These are phyloP conservation scores for Kandelia obovata DNA, from an alignment of 345 rosid genomes.

Conservation along the genomic window DNA sequence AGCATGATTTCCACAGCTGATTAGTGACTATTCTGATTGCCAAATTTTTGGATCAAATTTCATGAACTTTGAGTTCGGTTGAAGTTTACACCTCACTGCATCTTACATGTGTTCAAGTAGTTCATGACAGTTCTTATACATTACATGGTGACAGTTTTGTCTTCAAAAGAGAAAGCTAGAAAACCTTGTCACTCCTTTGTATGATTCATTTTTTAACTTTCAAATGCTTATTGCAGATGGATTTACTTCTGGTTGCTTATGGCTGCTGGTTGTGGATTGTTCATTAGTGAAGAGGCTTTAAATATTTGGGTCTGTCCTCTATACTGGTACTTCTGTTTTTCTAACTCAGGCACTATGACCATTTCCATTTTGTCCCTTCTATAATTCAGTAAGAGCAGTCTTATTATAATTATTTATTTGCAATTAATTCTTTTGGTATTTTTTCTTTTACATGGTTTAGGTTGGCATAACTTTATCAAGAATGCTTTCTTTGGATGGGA, in stretches of 20 bases:
- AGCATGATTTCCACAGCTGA: neutral
- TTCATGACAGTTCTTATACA: neutral
- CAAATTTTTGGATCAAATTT: neutral
- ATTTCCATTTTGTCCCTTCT: neutral
- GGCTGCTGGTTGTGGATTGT: conserved; percentile 89
- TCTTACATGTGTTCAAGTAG: neutral
- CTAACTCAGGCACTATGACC: conserved; percentile 19
- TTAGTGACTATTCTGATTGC: neutral
- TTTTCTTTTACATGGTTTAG: conserved; percentile 30
- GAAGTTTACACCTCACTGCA: neutral
- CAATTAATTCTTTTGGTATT: too few relatives aligned
- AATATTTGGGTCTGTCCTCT: conserved; percentile 92
- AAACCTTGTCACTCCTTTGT: conserved; percentile 1
- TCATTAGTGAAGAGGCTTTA: conserved; percentile 87
- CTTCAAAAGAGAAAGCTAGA: neutral
- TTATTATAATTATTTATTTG: neutral
- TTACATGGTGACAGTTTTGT: too few relatives aligned
- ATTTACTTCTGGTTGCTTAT: conserved; percentile 89
- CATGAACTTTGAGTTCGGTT: neutral
- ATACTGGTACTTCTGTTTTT: conserved; percentile 55
- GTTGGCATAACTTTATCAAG: conserved; percentile 76
- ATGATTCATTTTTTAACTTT: neutral
- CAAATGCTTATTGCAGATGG: conserved; percentile 51
- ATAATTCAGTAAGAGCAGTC: neutral
- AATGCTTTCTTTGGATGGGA: conserved; percentile 70